Evolutionary conservation across 106 monocot species (phyloP).

Genomic region (Allium fistulosum): DNA sequence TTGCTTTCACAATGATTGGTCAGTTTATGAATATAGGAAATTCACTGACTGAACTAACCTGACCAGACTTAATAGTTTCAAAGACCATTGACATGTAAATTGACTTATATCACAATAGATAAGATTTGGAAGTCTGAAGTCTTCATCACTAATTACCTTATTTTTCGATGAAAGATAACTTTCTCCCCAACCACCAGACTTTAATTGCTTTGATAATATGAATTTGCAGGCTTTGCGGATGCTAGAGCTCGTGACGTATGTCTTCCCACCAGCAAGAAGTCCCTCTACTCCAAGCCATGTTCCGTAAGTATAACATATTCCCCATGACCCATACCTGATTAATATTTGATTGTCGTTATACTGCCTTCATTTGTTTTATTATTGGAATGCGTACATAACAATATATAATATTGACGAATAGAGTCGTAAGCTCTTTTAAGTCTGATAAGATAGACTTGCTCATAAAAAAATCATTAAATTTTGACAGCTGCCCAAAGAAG

Average conservation of each 20-base stretch:
- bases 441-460: no score
- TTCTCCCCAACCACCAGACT: conserved; percentile 12
- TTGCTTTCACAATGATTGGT: no score
- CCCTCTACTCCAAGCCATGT: conserved; percentile 15
- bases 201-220: conserved; percentile 11
- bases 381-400: no score
- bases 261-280: conserved; percentile 7
- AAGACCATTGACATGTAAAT: no score
- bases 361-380: no score
- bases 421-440: no score
- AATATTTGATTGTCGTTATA: neutral
- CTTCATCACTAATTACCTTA: neutral
- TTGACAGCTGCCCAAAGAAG: no score
- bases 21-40: no score
- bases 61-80: conserved; percentile 19
- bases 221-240: conserved; percentile 11
- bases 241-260: conserved; percentile 2
- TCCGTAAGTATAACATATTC: conserved; percentile 10
- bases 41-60: conserved; percentile 20
- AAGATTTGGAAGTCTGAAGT: no score
- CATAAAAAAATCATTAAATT: no score
- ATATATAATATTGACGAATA: no score
- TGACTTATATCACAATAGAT: no score
- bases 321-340: conserved; percentile 13
- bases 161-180: conserved; percentile 13